Evolutionary conservation across 805 yeast species (phyloP).

Genomic region (Yamadazyma insecticola): DNA sequence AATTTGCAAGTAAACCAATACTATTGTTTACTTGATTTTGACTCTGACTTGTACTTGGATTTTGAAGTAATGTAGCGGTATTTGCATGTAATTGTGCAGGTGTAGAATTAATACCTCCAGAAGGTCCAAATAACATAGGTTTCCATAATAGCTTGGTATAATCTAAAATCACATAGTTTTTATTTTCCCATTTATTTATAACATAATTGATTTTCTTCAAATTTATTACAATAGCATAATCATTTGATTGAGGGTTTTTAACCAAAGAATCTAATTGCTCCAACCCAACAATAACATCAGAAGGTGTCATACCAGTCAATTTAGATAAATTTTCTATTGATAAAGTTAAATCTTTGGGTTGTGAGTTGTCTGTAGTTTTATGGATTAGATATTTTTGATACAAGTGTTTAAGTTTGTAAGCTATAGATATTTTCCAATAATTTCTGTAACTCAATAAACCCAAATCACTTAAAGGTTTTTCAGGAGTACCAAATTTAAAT

Average conservation of each 20-base stretch:
- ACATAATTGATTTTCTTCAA: constrained; percentile 36
- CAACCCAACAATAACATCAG: constrained; percentile 82
- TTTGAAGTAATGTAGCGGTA: no score
- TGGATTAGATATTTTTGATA: constrained; percentile 14
- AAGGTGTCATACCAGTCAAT: constrained; percentile 78
- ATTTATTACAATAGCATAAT: constrained; percentile 54
- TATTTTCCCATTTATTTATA: constrained; percentile 49
- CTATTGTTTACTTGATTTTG: constrained; percentile 32
- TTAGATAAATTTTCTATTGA: constrained; percentile 62
- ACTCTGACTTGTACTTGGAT: constrained; percentile 1
- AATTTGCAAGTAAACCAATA: constrained; percentile 53
- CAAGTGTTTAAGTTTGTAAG: constrained; percentile 39
- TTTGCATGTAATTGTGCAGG: constrained; percentile 15
- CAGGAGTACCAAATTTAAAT: constrained; percentile 85
- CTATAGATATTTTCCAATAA: constrained; percentile 74
- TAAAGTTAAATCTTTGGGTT: constrained; percentile 16
- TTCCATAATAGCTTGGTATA: constrained; percentile 66
- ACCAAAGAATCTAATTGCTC: constrained; percentile 69
- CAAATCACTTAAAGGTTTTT: constrained; percentile 84
- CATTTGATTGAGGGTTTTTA: constrained; percentile 37
- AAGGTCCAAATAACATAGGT: constrained; percentile 78
- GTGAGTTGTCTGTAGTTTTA: background rate
- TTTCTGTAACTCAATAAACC: constrained; percentile 83
- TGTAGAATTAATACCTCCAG: constrained; percentile 75
- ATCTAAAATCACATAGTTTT: constrained; percentile 48